A percentile compares a stretch with the other conserved stretches of the same genome.
phyloP scores from a whole-genome alignment of 1,284 basidiomycete genomes.

The Hortiboletus rubellus region DNA sequence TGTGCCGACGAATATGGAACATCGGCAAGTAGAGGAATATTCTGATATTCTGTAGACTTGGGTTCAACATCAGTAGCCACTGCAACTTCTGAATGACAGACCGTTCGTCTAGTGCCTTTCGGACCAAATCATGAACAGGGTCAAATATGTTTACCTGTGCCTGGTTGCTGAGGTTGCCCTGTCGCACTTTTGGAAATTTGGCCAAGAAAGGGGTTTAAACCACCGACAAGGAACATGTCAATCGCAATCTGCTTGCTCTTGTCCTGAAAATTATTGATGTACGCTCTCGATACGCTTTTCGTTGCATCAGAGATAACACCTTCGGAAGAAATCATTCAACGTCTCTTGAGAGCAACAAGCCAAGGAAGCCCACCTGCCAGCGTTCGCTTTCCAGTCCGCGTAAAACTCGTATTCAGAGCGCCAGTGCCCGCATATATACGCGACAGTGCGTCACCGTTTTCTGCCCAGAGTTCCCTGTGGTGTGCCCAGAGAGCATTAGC shows the following conservation, averaged over 20 bases:
- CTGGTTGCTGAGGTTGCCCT: conserved; percentile 93
- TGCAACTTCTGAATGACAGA: conserved; percentile 26
- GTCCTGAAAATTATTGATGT: conserved; percentile 98
- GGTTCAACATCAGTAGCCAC: background rate
- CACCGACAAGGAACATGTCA: conserved; percentile 85
- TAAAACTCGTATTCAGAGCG: conserved; percentile 94
- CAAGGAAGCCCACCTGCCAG: conserved; percentile 59
- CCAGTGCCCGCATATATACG: conserved; percentile 97
- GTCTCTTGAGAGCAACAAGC: background rate
- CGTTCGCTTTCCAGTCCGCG: conserved; percentile 91
- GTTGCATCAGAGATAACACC: conserved; percentile 94
- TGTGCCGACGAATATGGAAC: conserved; percentile 84
- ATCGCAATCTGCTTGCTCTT: conserved; percentile 93
- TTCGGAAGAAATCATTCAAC: conserved; percentile 22
- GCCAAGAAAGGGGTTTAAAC: background rate
- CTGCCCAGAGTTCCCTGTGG: conserved; percentile 95
- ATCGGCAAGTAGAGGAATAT: conserved; percentile 79
- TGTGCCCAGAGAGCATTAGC: conserved; percentile 76
- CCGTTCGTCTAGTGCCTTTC: conserved; percentile 68
- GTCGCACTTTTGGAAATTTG: conserved; percentile 1
- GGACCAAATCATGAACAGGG: conserved; percentile 88
- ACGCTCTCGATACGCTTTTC: conserved; percentile 92
- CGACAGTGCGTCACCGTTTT: conserved; percentile 89
- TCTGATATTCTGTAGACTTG: conserved; percentile 62
- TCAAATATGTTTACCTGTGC: conserved; percentile 90